Evolutionary conservation across 2,329 filamentous ascomycete species (phyloP), one percentile per base, ranked within the genome.

Genomic region (Stachybotrys echinatus): DNA sequence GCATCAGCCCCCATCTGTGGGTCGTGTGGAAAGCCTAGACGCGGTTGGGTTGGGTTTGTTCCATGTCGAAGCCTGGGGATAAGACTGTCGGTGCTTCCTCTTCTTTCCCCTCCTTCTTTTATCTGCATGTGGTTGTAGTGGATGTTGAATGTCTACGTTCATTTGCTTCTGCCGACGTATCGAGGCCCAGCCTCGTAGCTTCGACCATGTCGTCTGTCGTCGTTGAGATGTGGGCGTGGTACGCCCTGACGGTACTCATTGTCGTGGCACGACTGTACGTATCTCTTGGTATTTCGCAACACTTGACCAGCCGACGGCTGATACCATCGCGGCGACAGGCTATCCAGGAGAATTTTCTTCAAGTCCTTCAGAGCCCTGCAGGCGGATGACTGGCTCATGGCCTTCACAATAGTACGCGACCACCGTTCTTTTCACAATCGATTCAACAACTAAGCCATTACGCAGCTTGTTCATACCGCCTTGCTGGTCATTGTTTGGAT

Each of bases 321-420:
- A 20, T 8, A 5, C 1, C 17, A 38, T 23, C 18, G 14, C 20
- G 20, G 21, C n/a, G 27, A 10, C 21, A 71, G 67, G 54, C 52
- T 58, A 34, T 71, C 69, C 12, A 66, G 73, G 49, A 65, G 65
- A 37, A 50, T 70, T 27, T 56, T 70, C 44, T 58, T 70, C 5
- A 68, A 71, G 2, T 75, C 78, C 2, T 64, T 77, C 50, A 72
- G 62, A 44, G 69, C 71, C 12, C 67, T 81, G 43, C 70, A 81
- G 53, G 42, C 60, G 6, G 80, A 84, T 53, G 80, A 84, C 58
- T 77, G 70, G 53, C 55, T 83, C 22, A 82, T 83, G 74, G 6
- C 76, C 0, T 63, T 78, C 27, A 74, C 76, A 1, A 65, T 77
- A 51, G 61, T 80, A 57, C 66, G 73, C 10, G 10, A 8, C 39